These are phyloP conservation scores for Pyrenula massariospora DNA, from an alignment of 495 filamentous ascomycete genomes.

Conservation along the genomic window DNA sequence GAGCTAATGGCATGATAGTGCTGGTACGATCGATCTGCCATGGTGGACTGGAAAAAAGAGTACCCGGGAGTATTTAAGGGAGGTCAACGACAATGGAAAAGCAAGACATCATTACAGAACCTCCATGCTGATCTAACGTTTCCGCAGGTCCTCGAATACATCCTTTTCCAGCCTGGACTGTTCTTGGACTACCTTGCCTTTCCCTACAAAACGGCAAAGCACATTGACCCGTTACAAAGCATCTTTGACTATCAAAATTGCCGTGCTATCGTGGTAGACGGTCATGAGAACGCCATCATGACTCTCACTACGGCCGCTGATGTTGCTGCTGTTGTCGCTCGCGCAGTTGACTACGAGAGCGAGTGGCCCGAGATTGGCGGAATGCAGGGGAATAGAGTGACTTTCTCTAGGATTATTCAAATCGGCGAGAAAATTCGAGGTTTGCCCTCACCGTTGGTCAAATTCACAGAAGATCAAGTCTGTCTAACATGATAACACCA, in stretches of 20 bases:
- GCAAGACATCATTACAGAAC: no score
- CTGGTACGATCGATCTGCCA: constrained; percentile 11
- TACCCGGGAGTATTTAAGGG: constrained; percentile 33
- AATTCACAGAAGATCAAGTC: constrained; percentile 4
- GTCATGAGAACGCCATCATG: constrained; percentile 26
- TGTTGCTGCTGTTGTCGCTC: constrained; percentile 29
- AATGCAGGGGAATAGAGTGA: constrained; percentile 32
- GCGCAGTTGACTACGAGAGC: constrained; percentile 40
- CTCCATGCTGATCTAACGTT: no score
- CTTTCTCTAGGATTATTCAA: constrained; percentile 27
- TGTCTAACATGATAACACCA: constrained; percentile 1
- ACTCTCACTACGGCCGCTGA: constrained; percentile 36
- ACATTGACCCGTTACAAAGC: constrained; percentile 29
- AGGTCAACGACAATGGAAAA: no score
- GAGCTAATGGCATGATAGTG: no score
- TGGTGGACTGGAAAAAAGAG: constrained; percentile 38
- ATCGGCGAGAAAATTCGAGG: constrained; percentile 39
- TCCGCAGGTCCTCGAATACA: constrained; percentile 44
- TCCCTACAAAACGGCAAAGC: constrained; percentile 35
- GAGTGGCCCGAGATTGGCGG: constrained; percentile 45
- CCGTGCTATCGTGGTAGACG: constrained; percentile 36
- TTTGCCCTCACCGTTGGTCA: constrained; percentile 10
- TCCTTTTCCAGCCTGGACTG: constrained; percentile 42
- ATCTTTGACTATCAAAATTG: constrained; percentile 35
- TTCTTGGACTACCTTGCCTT: constrained; percentile 41